Conservation (phyloP, 768 basidiomycete genomes). For the Tylopilus sp. region DNA sequence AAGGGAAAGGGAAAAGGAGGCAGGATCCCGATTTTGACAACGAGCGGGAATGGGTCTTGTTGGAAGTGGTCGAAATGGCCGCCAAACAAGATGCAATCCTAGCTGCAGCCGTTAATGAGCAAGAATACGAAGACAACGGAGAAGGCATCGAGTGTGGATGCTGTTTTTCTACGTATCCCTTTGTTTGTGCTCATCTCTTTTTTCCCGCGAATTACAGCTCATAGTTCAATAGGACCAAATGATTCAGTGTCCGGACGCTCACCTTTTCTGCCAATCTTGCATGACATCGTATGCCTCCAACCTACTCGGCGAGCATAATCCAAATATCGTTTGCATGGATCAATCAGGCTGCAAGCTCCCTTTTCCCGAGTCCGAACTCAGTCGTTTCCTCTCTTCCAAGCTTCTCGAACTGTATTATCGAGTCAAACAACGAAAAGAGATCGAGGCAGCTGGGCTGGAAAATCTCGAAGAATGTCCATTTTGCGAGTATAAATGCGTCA, state of each 20-base stretch:
- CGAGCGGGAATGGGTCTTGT: constrained; percentile 48
- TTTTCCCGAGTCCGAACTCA: constrained; percentile 69
- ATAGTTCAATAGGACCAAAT: constrained; percentile 58
- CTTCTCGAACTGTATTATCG: constrained; percentile 68
- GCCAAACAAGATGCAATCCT: constrained; percentile 25
- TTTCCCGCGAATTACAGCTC: background rate
- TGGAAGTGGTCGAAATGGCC: constrained; percentile 30
- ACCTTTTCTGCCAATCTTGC: constrained; percentile 80
- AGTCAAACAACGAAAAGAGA: constrained; percentile 73
- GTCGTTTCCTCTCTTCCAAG: constrained; percentile 62
- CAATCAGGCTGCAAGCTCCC: constrained; percentile 64
- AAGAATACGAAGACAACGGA: constrained; percentile 46
- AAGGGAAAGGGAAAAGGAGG: constrained; percentile 36
- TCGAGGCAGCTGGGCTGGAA: constrained; percentile 74
- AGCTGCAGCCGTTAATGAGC: constrained; percentile 34
- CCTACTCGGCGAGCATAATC: constrained; percentile 60
- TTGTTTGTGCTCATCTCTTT: constrained; percentile 45
- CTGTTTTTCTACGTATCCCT: constrained; percentile 71
- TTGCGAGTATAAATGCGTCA: constrained; percentile 83
- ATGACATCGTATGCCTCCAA: constrained; percentile 65
- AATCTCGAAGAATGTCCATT: constrained; percentile 87
- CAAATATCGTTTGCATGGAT: constrained; percentile 78
- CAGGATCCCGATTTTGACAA: constrained; percentile 43
- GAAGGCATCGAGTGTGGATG: constrained; percentile 84
- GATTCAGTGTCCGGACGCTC: constrained; percentile 86